Evolutionary conservation across 345 rosid genomes (phyloP).

Genomic region (Arabidopsis suecica): DNA sequence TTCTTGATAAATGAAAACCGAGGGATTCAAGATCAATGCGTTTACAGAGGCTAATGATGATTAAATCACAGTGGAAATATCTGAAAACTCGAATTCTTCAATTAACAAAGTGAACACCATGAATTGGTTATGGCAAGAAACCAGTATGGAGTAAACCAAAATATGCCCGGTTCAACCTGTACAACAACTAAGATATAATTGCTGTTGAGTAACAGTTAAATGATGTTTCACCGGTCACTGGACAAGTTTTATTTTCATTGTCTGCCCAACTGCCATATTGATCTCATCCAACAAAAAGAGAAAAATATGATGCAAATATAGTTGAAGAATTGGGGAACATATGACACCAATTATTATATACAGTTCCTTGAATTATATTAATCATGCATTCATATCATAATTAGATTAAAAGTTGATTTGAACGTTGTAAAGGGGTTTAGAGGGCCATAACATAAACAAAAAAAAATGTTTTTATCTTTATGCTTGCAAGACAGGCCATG

Average conservation of each 20-base stretch:
- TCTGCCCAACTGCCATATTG: conserved; percentile 41
- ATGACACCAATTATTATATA: conserved; percentile 35
- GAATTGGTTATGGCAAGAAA: conserved; percentile 6
- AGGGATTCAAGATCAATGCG: not conserved
- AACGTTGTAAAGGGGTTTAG: not conserved
- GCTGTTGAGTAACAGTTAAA: conserved; percentile 33
- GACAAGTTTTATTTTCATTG: not conserved
- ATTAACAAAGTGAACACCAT: not conserved
- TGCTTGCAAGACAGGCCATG: not conserved
- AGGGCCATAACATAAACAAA: not conserved
- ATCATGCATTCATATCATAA: conserved; percentile 14
- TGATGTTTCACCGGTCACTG: conserved; percentile 24
- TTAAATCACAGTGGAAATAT: not conserved
- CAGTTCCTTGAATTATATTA: conserved; percentile 1
- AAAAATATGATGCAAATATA: conserved; percentile 26
- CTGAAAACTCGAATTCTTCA: not conserved
- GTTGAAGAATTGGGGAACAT: conserved; percentile 39
- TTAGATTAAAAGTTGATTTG: not conserved
- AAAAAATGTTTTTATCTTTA: not conserved
- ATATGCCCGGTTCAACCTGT: conserved; percentile 18
- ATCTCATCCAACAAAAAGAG: conserved; percentile 43
- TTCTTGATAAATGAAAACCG: not conserved
- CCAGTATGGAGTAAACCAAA: conserved; percentile 25
- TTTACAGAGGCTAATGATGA: not conserved
- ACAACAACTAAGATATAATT: not conserved